A percentile compares a stretch with the other conserved stretches of the same genome.
These are phyloP conservation scores for Colletotrichum australisinense DNA, from an alignment of 2,329 filamentous ascomycete genomes.

Conservation along the genomic window DNA sequence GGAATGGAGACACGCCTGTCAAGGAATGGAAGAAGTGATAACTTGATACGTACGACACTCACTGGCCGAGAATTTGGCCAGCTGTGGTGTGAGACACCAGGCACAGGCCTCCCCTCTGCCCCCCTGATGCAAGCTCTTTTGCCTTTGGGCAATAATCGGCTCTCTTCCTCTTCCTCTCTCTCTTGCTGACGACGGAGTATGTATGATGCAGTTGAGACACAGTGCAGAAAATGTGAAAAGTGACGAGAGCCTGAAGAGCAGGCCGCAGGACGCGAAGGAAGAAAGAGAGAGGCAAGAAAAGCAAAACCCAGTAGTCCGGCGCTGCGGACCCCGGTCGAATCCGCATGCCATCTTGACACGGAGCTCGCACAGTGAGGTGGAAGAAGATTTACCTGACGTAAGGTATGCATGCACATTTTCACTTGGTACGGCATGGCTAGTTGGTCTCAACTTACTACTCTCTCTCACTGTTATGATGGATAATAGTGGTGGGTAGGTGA, in stretches of 20 bases:
- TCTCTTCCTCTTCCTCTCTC: constrained; percentile 1
- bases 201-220: constrained; percentile 25
- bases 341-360: background rate
- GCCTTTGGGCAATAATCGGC: constrained; percentile 16
- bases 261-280: background rate
- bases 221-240: constrained; percentile 20
- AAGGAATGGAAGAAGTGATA: constrained; percentile 33
- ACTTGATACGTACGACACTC: constrained; percentile 22
- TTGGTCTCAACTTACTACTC: background rate
- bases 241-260: constrained; percentile 25
- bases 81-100: constrained; percentile 30
- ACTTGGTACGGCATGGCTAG: constrained; percentile 18
- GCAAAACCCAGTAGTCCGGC: constrained; percentile 7
- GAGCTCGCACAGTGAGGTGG: constrained; percentile 5
- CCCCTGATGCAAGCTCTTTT: constrained; percentile 7
- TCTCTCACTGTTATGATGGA: background rate
- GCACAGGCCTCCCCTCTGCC: constrained; percentile 15
- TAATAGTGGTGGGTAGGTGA: too few relatives aligned
- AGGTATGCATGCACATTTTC: constrained; percentile 27
- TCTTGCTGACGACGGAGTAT: background rate
- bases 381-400: constrained; percentile 24
- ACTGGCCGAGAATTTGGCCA: constrained; percentile 25
- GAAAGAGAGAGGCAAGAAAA: constrained; percentile 12
- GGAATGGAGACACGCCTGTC: constrained; percentile 28
- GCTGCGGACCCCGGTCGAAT: constrained; percentile 16